These are phyloP conservation scores for Pythium apleroticum DNA, from an alignment of 352 stramenopile species.

Conservation along the genomic window DNA sequence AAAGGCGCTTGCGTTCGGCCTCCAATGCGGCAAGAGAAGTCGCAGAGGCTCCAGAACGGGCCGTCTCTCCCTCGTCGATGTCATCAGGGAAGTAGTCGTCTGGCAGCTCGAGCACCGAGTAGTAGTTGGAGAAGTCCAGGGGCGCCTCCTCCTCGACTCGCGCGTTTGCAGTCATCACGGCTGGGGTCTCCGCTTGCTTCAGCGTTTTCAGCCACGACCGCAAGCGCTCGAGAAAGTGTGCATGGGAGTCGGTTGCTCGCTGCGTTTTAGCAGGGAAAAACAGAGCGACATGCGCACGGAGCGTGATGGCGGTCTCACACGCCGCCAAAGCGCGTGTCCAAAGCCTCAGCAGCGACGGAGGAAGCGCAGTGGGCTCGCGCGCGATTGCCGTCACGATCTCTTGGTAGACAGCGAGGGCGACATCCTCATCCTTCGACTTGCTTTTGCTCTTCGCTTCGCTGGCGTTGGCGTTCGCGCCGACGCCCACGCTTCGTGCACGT, in stretches of 20 bases:
- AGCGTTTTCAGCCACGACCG: not conserved
- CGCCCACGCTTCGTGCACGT: not conserved
- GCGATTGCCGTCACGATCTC: not conserved
- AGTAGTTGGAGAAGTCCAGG: conserved; percentile 6
- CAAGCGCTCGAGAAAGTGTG: not conserved
- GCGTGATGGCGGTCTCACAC: conserved; percentile 1
- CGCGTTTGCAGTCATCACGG: not conserved
- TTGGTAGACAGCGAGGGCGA: not conserved
- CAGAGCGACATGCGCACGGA: not conserved
- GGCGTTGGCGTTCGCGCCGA: not conserved
- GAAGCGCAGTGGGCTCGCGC: not conserved
- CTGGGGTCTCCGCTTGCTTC: not conserved
- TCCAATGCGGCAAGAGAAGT: not conserved
- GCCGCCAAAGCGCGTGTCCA: not conserved
- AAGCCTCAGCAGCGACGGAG: not conserved
- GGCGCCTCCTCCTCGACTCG: not conserved
- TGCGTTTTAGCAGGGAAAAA: not conserved
- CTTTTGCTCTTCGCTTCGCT: not conserved
- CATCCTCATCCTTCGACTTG: not conserved
- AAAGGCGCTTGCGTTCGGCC: not conserved
- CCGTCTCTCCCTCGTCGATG: not conserved
- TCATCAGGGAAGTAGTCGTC: not conserved
- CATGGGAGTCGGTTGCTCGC: not conserved
- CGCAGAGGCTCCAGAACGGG: not conserved
- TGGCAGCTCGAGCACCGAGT: not conserved